Evolutionary conservation across 805 yeast genomes (phyloP), one percentile per base, ranked within the genome.

Genomic region (Pichia cephalocereana): DNA sequence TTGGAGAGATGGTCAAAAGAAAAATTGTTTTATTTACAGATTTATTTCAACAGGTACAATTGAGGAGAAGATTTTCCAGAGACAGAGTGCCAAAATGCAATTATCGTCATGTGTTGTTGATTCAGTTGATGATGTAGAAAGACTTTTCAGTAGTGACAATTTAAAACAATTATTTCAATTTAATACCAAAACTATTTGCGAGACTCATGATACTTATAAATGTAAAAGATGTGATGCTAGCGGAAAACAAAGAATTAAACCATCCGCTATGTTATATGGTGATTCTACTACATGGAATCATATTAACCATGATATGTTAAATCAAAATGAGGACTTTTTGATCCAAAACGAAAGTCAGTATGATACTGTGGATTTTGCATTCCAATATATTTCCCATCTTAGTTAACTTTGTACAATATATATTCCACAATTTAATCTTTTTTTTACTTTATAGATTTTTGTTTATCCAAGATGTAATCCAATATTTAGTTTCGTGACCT

Each of bases 221-320:
- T 93, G 99, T 69, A 83, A 81, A 63, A 70, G 98, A 54, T 93
- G 99, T 63, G 54, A 62, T 31, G 38, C 52, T 3, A 63, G 67
- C 14, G 85, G 82, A 0, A 70, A 70, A 43, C 99, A 93, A 67
- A 52, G 67, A 31, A 58, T 70, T 6, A 81, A 76, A 54, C 76
- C 96, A 0, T 78, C 82, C 0, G 95, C 95, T 0, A 90, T 93
- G 96, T 68, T 93, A 34, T 93, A 93, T 62, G 99, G 99, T 54
- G 99, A 93, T 66, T 86, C 98, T 0, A 93, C 97, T 0, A 82
- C 97, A 0, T 91, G 99, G 99, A 91, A 93, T 63, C 99, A 93
- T 68, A 72, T 86, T 49, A 76, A 82, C 51, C 86, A 76, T 51
- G 75, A 70, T 4, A 79, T 76, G 2, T 69, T 93, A 59, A 68